Evolutionary conservation across 169 alveolate species (phyloP).

Genomic region (Amoebophrya sp.): DNA sequence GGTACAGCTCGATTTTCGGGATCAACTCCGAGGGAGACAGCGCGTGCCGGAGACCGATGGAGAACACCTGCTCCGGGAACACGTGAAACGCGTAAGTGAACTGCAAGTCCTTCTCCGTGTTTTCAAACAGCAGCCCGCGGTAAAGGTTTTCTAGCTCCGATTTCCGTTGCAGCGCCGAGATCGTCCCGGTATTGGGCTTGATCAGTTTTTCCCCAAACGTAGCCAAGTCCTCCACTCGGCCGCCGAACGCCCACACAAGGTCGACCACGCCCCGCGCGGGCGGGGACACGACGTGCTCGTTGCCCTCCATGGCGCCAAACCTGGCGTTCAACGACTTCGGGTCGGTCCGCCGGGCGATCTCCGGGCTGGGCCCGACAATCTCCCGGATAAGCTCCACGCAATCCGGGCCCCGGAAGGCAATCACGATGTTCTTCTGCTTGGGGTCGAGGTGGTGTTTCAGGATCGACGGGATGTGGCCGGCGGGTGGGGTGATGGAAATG

Average conservation of each 20-base stretch:
- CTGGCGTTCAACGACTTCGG: neutral
- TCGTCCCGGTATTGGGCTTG: too few species aligned
- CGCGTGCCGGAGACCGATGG: neutral
- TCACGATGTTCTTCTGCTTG: neutral
- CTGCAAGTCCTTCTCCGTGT: too few species aligned
- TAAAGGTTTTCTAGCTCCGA: too few species aligned
- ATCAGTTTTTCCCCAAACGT: too few species aligned
- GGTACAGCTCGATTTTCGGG: neutral
- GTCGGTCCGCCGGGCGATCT: neutral
- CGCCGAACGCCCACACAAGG: neutral
- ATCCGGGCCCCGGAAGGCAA: neutral
- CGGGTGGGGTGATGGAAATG: too few species aligned
- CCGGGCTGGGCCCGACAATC: neutral
- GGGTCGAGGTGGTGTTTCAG: neutral
- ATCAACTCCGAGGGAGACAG: neutral
- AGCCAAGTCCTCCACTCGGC: neutral
- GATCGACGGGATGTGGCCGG: too few species aligned
- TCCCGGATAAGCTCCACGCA: neutral
- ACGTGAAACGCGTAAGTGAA: neutral
- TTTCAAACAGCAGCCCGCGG: too few species aligned
- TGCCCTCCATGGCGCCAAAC: neutral
- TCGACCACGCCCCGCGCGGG: slow-evolving; percentile 14
- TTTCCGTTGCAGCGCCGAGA: too few species aligned
- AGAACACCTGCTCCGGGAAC: neutral
- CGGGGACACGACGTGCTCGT: neutral